Percentiles rank a stretch among this genome's conserved stretches.
These are phyloP conservation scores for Wallemia mellicola DNA, from an alignment of 1,284 basidiomycete genomes.

Conservation along the genomic window DNA sequence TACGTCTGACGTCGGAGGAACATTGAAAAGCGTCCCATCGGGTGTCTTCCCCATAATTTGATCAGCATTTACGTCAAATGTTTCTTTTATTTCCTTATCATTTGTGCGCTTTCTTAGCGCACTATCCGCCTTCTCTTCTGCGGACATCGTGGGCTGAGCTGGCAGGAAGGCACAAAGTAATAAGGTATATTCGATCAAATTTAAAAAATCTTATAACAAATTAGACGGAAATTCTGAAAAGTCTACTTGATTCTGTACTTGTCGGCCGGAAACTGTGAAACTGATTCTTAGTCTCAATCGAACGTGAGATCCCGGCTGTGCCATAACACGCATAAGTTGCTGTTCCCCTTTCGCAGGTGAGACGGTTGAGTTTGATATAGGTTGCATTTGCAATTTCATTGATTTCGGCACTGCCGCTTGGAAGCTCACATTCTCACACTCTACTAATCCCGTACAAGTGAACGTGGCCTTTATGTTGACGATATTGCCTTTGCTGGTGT, in stretches of 20 bases:
- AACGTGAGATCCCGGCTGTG: conserved; percentile 49
- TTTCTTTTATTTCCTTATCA: background rate
- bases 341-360: conserved; percentile 54
- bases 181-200: background rate
- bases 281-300: conserved; percentile 61
- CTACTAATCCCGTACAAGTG: conserved; percentile 27
- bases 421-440: conserved; percentile 44
- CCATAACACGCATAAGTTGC: conserved; percentile 77
- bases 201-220: conserved; percentile 13
- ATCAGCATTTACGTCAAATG: background rate
- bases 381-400: conserved; percentile 66
- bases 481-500: conserved; percentile 44
- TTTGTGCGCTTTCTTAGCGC: background rate
- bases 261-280: conserved; percentile 34
- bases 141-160: background rate
- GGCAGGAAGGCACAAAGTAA: background rate
- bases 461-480: conserved; percentile 75
- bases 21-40: conserved; percentile 41
- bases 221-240: conserved; percentile 65
- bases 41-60: background rate
- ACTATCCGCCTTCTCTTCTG: background rate
- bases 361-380: conserved; percentile 66
- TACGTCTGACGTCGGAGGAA: conserved; percentile 85
- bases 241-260: conserved; percentile 72
- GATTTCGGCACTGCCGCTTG: conserved; percentile 97